phyloP scores from a whole-genome alignment of 441 rosid genomes.

The Adansonia grandidieri region DNA sequence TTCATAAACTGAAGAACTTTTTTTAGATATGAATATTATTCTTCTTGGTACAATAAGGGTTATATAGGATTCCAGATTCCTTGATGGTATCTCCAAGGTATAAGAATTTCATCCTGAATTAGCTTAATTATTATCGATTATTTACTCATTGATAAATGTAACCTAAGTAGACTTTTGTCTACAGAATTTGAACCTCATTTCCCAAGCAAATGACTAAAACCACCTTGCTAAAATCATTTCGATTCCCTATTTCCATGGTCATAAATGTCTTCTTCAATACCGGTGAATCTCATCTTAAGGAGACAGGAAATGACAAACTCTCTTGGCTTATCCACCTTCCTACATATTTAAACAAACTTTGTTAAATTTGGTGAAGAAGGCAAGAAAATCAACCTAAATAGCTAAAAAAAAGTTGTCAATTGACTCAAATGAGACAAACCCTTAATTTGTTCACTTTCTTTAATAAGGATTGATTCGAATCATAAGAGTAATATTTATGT shows the following conservation, averaged over 20 bases:
- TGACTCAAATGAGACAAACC: constrained; percentile 6
- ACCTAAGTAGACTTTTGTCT: not conserved
- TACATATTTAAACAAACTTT: not conserved
- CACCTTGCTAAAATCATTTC: not conserved
- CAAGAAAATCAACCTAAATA: not conserved
- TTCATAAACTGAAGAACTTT: not conserved
- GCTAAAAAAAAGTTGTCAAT: not conserved
- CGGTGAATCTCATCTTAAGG: not conserved
- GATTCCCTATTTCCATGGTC: constrained; percentile 3
- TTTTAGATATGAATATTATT: not conserved
- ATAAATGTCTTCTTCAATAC: not conserved
- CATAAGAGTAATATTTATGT: not conserved
- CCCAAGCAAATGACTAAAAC: not conserved
- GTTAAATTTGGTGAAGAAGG: constrained; percentile 25
- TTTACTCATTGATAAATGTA: not conserved
- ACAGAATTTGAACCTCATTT: constrained; percentile 3
- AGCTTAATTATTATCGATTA: constrained; percentile 22
- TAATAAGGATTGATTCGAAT: not conserved
- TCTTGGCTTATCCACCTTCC: constrained; percentile 18
- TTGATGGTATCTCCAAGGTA: constrained; percentile 27
- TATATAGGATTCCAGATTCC: constrained; percentile 4
- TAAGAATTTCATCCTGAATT: constrained; percentile 3
- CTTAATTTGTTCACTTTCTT: not conserved
- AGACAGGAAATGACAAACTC: not conserved
- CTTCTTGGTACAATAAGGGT: not conserved